Evolutionary conservation across 1,139 yeast species (phyloP), one percentile per base, ranked within the genome.

Genomic region (Waltiozyma sp.): DNA sequence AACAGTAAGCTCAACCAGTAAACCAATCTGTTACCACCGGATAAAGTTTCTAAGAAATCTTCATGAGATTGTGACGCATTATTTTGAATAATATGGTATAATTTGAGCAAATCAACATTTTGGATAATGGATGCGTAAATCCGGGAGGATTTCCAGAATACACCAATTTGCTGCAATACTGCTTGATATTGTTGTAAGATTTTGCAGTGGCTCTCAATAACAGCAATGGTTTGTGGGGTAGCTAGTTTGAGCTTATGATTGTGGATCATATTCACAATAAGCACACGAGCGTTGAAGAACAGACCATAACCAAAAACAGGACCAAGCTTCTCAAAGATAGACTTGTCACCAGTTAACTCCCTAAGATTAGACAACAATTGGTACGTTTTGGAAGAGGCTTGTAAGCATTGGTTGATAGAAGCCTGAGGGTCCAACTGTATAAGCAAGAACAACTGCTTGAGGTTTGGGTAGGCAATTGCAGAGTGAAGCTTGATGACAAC

Each of bases 241-340:
- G 9, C n/a, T 3, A 10, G 34, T 31, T 31, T 31, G 34, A 31
- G n/a, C 18, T 14, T 31, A 14, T n/a, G n/a, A 4, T 16, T 31
- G 34, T 48, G 45, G 28, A 63, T 60, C 38, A 59, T 56, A 46
- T 62, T 62, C n/a, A 62, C 66, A 37, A 64, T 54, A 26, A 63
- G 42, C n/a, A 64, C 53, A 43, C 68, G 49, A 1, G 65, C 57
- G 37, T 61, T 56, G 15, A 63, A 62, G 67, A 68, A 64, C 14
- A 63, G 49, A 36, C 50, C 55, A 48, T 64, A 62, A 0, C 66
- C 63, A 44, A 60, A 63, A 38, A 58, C 60, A 5, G 67, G 66
- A 1, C 68, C 66, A 26, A 61, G 45, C 21, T 47, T 47, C 24
- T 55, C 56, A 46, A 57, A 54, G 5, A 53, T 48, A 3, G 45